Evolutionary conservation across 129 eudicot species (phyloP).

Genomic region (Arctium minus): DNA sequence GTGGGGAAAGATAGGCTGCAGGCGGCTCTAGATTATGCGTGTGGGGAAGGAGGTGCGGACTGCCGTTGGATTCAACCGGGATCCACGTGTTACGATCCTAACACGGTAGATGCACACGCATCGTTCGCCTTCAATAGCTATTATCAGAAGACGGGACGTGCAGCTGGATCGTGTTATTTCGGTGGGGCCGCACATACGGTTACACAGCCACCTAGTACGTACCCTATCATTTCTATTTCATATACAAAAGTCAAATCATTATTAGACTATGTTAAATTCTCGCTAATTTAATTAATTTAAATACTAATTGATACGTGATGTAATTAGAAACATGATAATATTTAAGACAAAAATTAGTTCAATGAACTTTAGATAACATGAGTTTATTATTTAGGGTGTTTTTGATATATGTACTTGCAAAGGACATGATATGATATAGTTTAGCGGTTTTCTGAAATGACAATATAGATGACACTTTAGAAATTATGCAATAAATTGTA

Average conservation of each 20-base stretch:
- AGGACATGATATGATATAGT: too few species aligned
- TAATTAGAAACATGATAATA: neutral
- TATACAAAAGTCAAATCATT: neutral
- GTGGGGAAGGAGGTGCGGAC: slow-evolving; percentile 96
- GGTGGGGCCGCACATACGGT: slow-evolving; percentile 78
- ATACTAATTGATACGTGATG: too few species aligned
- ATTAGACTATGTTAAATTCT: neutral
- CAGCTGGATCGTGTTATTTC: slow-evolving; percentile 68
- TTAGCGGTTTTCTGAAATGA: too few species aligned
- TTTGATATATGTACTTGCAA: too few species aligned
- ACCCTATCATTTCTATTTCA: neutral
- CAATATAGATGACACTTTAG: too few species aligned
- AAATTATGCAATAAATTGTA: too few species aligned
- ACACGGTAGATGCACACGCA: slow-evolving; percentile 85
- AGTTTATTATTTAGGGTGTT: neutral
- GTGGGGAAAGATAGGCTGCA: slow-evolving; percentile 71
- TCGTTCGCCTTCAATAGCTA: slow-evolving; percentile 94
- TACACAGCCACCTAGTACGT: slow-evolving; percentile 85
- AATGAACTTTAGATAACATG: neutral
- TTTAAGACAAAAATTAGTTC: neutral
- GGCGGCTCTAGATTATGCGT: slow-evolving; percentile 79
- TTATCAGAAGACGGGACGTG: slow-evolving; percentile 75
- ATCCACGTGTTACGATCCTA: slow-evolving; percentile 90
- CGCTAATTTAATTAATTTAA: too few species aligned
- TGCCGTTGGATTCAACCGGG: slow-evolving; percentile 96